Conservation (phyloP, 345 rosid species). For the Populus ilicifolia region DNA sequence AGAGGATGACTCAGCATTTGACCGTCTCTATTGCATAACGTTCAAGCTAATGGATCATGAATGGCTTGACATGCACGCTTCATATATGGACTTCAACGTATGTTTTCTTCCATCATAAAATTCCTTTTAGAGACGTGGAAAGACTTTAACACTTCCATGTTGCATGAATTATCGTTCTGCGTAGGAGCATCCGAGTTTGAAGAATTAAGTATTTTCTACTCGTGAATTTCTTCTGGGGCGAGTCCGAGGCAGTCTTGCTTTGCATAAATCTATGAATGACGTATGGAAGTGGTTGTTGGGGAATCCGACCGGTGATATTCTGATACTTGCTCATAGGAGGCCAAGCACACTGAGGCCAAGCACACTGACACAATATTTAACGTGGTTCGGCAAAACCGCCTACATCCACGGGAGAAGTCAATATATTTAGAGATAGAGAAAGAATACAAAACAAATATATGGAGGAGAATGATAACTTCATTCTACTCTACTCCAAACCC, state of each 20-base stretch:
- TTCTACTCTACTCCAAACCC: too few species aligned
- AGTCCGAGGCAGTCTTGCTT: neutral
- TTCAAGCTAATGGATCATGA: slow-evolving; percentile 96
- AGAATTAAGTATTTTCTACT: too few species aligned
- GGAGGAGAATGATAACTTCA: too few species aligned
- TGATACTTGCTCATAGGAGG: too few species aligned
- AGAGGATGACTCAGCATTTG: slow-evolving; percentile 93
- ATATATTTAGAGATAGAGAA: too few species aligned
- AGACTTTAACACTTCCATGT: neutral
- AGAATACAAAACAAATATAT: too few species aligned
- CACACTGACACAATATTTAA: too few species aligned
- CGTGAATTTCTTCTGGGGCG: neutral
- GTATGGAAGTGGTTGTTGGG: too few species aligned
- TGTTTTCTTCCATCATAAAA: slow-evolving; percentile 16
- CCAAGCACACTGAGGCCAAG: too few species aligned
- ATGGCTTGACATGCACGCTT: slow-evolving; percentile 93
- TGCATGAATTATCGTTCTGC: neutral
- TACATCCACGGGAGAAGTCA: too few species aligned
- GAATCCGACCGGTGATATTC: too few species aligned
- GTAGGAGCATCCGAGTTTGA: neutral
- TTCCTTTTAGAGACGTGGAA: slow-evolving; percentile 3
- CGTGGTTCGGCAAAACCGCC: too few species aligned
- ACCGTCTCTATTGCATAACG: slow-evolving; percentile 88
- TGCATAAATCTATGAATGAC: neutral
- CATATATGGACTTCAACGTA: slow-evolving; percentile 99